Evolutionary conservation across 2,329 filamentous ascomycete species (phyloP), one percentile per base, ranked within the genome.

Genomic region (Pezicula carpinea): DNA sequence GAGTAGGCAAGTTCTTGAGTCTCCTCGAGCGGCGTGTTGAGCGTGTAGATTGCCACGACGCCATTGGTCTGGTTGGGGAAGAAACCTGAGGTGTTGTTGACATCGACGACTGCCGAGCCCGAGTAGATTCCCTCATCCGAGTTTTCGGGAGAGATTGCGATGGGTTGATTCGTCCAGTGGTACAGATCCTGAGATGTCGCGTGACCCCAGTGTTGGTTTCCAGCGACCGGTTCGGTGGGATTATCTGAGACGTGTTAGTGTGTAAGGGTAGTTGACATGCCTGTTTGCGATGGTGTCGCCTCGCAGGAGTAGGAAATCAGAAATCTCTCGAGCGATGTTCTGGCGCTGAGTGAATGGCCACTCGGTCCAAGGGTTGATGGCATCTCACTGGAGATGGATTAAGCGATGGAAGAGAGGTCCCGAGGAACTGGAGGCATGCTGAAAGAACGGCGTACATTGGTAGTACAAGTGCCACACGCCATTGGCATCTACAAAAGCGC

Each of bases 191-290:
- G 57, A 26, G 75, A 80, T 1, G 80, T 84, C 2, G 80, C 80
- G 56, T 85, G 82, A 8, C 82, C 82, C 82, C 82, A 85, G 55
- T 84, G 80, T 56, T 83, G 75, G 50, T 82, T 79, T 1, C 79
- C 79, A 5, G 67, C 75, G 1, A 75, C 69, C 6, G 66, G 63
- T 2, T 59, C 71, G 0, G 69, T 69, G 1, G 76, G 74, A 46
- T 78, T 77, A 53, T 76, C 71, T 73, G 38, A 46, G 17, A 35
- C 22, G 19, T 42, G 33, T 15, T 32, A 44, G 38, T n/a, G n/a
- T n/a, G n/a, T n/a, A n/a, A n/a, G n/a, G n/a, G n/a, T n/a, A n/a
- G n/a, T n/a, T n/a, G n/a, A n/a, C n/a, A n/a, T n/a, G n/a, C n/a
- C n/a, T n/a, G n/a, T n/a, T n/a, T n/a, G n/a, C n/a, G n/a, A n/a